These are phyloP conservation scores for Erysiphe pulchra DNA, from an alignment of 2,329 filamentous ascomycete species.

Conservation along the genomic window DNA sequence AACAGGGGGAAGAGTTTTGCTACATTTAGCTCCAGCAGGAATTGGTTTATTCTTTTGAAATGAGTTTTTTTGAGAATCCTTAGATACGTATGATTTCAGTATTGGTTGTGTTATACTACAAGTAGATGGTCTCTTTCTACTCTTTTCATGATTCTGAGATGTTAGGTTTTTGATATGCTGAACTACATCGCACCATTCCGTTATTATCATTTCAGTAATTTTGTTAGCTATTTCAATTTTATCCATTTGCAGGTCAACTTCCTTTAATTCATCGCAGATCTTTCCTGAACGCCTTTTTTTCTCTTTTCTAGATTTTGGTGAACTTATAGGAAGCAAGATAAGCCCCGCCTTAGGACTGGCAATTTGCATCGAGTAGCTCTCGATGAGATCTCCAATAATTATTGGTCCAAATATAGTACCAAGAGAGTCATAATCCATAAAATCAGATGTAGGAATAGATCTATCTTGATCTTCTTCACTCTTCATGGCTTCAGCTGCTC, in stretches of 20 bases:
- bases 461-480: conserved; percentile 25
- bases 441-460: conserved; percentile 26
- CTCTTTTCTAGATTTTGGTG: conserved; percentile 19
- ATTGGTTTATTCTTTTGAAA: conserved; percentile 14
- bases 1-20: not conserved
- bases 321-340: conserved; percentile 9
- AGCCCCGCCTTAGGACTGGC: conserved; percentile 9
- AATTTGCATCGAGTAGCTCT: conserved; percentile 18
- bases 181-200: conserved; percentile 37
- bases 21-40: conserved; percentile 5
- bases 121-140: conserved; percentile 3
- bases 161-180: conserved; percentile 27
- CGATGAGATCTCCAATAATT: conserved; percentile 29
- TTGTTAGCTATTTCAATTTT: conserved; percentile 31
- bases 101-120: conserved; percentile 3
- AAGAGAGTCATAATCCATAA: conserved; percentile 38
- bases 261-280: conserved; percentile 5
- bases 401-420: conserved; percentile 41
- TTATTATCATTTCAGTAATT: conserved; percentile 38
- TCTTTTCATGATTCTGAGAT: conserved; percentile 3
- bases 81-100: conserved; percentile 18
- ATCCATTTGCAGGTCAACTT: conserved; percentile 17
- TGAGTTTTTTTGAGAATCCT: conserved; percentile 17
- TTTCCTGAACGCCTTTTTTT: conserved; percentile 13
- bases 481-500: conserved; percentile 25